Percentiles rank a stretch among this genome's conserved stretches.
Evolutionary conservation across 2,329 filamentous ascomycete genomes (phyloP).

Genomic region (Curvularia lunata): DNA sequence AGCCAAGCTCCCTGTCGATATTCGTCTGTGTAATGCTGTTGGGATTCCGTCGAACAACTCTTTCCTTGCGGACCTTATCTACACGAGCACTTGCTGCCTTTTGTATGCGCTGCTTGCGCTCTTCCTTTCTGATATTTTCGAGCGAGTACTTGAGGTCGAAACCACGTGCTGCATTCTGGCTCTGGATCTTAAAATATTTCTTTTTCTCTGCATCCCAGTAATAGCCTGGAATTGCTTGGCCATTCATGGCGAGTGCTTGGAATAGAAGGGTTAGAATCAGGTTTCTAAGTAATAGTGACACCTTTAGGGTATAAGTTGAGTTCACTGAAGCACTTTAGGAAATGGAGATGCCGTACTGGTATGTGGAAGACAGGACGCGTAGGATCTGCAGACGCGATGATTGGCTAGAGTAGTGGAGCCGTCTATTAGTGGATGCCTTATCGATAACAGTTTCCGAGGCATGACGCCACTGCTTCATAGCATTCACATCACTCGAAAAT

Average conservation of each 20-base stretch:
- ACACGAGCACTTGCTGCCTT: slow-evolving; percentile 13
- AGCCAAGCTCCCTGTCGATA: slow-evolving; percentile 40
- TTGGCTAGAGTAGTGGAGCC: slow-evolving; percentile 5
- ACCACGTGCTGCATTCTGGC: slow-evolving; percentile 42
- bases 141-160: slow-evolving; percentile 49
- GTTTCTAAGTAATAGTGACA: neutral
- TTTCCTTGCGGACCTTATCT: slow-evolving; percentile 30
- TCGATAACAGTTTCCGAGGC: slow-evolving; percentile 29
- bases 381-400: neutral
- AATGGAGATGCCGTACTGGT: too few relatives aligned
- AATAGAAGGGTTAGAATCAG: neutral
- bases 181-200: slow-evolving; percentile 58
- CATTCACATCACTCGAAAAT: slow-evolving; percentile 25
- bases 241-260: slow-evolving; percentile 39
- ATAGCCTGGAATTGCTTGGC: slow-evolving; percentile 55
- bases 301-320: neutral
- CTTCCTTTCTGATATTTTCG: slow-evolving; percentile 50
- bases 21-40: slow-evolving; percentile 26
- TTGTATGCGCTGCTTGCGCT: slow-evolving; percentile 31
- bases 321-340: neutral
- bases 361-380: neutral
- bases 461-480: slow-evolving; percentile 33
- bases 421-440: slow-evolving; percentile 11
- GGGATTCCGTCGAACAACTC: slow-evolving; percentile 30
- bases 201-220: slow-evolving; percentile 57